Evolutionary conservation across 805 yeast genomes (phyloP).

Genomic region (Peterozyma xylosa): DNA sequence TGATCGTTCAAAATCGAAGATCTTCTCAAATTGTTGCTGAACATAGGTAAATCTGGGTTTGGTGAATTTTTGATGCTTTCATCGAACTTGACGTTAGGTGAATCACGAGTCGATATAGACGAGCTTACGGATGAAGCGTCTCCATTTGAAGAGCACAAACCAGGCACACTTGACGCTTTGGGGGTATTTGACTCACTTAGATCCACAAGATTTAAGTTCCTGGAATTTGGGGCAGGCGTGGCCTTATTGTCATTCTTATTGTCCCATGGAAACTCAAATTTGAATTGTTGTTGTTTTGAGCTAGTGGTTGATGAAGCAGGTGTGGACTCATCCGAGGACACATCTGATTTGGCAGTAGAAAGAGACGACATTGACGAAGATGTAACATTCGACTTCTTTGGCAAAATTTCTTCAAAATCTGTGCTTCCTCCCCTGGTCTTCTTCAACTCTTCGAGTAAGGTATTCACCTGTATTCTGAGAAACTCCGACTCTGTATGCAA

Average conservation of each 20-base stretch:
- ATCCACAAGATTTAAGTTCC: not conserved
- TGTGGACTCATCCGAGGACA: conserved; percentile 1
- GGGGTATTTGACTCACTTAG: conserved; percentile 1
- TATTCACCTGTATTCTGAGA: conserved; percentile 66
- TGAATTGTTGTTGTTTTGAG: conserved; percentile 20
- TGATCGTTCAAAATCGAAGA: conserved; percentile 17
- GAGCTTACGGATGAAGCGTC: conserved; percentile 18
- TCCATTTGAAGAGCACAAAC: conserved; percentile 2
- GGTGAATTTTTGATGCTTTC: not conserved
- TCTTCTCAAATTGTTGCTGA: conserved; percentile 8
- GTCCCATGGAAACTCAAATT: conserved; percentile 52
- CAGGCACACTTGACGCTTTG: conserved; percentile 1
- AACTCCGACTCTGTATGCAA: conserved; percentile 68
- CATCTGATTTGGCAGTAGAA: not conserved
- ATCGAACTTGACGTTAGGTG: conserved; percentile 17
- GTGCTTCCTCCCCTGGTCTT: conserved; percentile 37
- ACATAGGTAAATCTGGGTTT: conserved; percentile 2
- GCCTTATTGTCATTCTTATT: conserved; percentile 11
- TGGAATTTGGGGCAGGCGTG: not conserved
- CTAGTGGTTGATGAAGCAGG: conserved; percentile 2
- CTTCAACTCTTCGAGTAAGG: conserved; percentile 63
- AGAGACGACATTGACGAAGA: conserved; percentile 1
- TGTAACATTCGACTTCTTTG: conserved; percentile 5
- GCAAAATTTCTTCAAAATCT: conserved; percentile 7
- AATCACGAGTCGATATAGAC: conserved; percentile 28